These are phyloP conservation scores for Elongisporangium prolatum DNA, from an alignment of 352 stramenopile species.

Conservation along the genomic window DNA sequence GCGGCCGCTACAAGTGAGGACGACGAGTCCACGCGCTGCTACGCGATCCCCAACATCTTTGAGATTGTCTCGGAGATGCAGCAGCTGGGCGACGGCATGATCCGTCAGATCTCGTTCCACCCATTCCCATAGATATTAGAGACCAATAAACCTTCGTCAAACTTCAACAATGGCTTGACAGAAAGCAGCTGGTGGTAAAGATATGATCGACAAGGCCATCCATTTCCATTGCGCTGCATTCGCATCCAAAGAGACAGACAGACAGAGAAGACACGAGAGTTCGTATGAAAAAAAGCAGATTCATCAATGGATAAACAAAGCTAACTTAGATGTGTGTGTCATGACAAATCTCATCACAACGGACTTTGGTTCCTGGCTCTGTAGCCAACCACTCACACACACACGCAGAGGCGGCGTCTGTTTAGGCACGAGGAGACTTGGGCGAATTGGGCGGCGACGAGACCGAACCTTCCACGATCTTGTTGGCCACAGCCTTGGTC, in stretches of 20 bases:
- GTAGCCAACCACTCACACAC: slow-evolving; percentile 6
- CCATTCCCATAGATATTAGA: slow-evolving; percentile 23
- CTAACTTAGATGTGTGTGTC: slow-evolving; percentile 28
- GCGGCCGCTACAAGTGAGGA: slow-evolving; percentile 20
- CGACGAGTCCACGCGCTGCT: slow-evolving; percentile 22
- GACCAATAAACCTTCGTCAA: neutral
- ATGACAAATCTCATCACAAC: slow-evolving; percentile 3
- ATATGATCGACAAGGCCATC: too few relatives aligned
- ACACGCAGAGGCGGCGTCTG: neutral
- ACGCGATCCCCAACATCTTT: slow-evolving; percentile 71
- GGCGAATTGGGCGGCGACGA: slow-evolving; percentile 22
- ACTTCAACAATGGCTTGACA: neutral
- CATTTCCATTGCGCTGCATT: too few relatives aligned
- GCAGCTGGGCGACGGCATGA: slow-evolving; percentile 57
- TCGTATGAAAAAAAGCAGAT: slow-evolving; percentile 12
- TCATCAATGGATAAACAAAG: slow-evolving; percentile 32
- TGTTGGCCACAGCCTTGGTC: slow-evolving; percentile 62
- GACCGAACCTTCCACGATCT: slow-evolving; percentile 62
- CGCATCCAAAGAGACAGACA: neutral
- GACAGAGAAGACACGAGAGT: neutral
- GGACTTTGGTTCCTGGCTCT: neutral
- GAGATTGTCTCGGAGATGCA: slow-evolving; percentile 76
- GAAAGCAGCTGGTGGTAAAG: neutral
- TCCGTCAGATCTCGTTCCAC: slow-evolving; percentile 43
- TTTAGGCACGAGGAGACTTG: slow-evolving; percentile 9